Base-by-base conservation (phyloP, 371 early-diverging fungal genomes). In the Mucor racemosus region DNA sequence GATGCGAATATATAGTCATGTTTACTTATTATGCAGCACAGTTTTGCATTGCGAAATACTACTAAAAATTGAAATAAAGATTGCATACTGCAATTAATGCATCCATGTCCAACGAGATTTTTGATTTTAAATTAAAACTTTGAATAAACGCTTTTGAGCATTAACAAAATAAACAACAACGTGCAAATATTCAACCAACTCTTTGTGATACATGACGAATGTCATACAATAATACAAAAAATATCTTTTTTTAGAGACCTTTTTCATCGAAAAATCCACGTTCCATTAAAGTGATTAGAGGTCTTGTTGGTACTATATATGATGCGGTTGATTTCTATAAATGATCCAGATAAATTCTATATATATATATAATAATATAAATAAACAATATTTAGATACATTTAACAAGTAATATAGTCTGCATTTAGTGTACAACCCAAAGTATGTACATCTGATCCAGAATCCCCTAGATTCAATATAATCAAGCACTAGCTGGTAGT, bases 1-100 rank as follows among this genome's bases (percentile, higher is more conserved):
- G n/a, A 35, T 53, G 31, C 13, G 68, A 68, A 41, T 58, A 62
- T 38, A 15, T 58, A 7, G 56, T 68, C 21, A 68, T 68, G 68
- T 36, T 56, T 8, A 68, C 68, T 0, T 68, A 68, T 53, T 58
- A 68, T 39, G 34, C 53, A n/a, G 68, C 68, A 2, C 68, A 68
- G 15, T 63, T 35, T 50, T 63, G 54, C 17, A 68, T 68, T n/a
- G 68, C 68, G 5, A 58, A 41, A 40, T 68, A 40, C 34, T 60
- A 60, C 26, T 26, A 26, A 26, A 26, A 26, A 26, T 26, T 26
- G 26, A 26, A 26, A 26, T 26, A 26, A 26, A 26, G 3, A 26
- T 26, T 26, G 26, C 1, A 26, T 26, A 26, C 26, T 26, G 26
- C 3, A 26, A 26, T 26, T 26, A 26, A 26, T 26, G 26, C 26